phyloP scores from a whole-genome alignment of 768 basidiomycete genomes.

The Hortiboletus campestris region DNA sequence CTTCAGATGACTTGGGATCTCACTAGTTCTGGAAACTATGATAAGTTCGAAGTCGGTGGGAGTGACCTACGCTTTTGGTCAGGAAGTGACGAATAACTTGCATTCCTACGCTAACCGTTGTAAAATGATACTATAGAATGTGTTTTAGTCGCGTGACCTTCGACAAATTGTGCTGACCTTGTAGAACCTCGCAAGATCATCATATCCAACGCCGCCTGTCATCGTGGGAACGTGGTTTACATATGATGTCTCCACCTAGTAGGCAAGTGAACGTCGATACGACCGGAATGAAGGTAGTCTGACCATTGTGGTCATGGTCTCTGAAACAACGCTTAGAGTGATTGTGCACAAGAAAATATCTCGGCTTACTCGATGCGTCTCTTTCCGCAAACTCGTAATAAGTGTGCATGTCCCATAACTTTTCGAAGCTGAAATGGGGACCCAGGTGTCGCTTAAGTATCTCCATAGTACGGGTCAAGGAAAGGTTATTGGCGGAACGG shows the following conservation, averaged over 20 bases:
- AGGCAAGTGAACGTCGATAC: neutral
- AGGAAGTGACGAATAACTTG: neutral
- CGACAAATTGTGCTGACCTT: conserved; percentile 28
- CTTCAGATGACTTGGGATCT: conserved; percentile 3
- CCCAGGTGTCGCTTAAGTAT: conserved; percentile 37
- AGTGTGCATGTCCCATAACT: conserved; percentile 46
- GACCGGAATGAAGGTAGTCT: neutral
- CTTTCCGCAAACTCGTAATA: conserved; percentile 44
- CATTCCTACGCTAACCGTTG: conserved; percentile 21
- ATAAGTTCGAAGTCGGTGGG: conserved; percentile 41
- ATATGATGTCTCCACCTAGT: conserved; percentile 42
- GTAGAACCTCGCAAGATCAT: conserved; percentile 46
- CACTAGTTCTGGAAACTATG: conserved; percentile 42
- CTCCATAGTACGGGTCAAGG: conserved; percentile 39
- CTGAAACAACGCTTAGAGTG: neutral
- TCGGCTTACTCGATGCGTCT: conserved; percentile 35
- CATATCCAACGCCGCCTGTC: conserved; percentile 45
- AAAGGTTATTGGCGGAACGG: conserved; percentile 38
- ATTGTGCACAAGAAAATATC: neutral
- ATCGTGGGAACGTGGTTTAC: conserved; percentile 44
- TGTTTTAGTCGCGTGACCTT: neutral
- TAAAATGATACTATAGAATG: conserved; percentile 39
- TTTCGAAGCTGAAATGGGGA: conserved; percentile 45
- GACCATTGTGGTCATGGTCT: conserved; percentile 34
- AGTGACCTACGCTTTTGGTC: conserved; percentile 31